A percentile compares a stretch with the other conserved stretches of the same genome.
Evolutionary conservation across 1,284 basidiomycete species (phyloP).

Genomic region (Naganishia sp.): DNA sequence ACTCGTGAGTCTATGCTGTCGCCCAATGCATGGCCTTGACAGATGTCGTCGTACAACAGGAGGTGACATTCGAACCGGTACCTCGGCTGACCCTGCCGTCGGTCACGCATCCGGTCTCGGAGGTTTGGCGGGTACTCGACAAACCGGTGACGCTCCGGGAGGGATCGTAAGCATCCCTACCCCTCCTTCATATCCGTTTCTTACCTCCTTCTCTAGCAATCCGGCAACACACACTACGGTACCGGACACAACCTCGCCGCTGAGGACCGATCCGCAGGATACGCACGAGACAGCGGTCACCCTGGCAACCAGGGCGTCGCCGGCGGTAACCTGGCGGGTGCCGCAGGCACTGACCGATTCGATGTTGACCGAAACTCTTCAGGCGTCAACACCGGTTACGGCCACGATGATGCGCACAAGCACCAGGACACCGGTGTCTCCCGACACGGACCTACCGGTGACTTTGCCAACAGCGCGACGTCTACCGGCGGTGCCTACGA

Average conservation of each 20-base stretch:
- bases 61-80: constrained; percentile 26
- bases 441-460: constrained; percentile 24
- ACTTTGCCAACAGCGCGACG: constrained; percentile 26
- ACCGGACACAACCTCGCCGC: constrained; percentile 26
- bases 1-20: not conserved
- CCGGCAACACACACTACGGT: constrained; percentile 23
- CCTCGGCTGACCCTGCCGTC: constrained; percentile 8
- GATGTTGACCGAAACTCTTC: constrained; percentile 18
- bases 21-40: no score
- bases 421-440: constrained; percentile 19
- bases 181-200: not conserved
- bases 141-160: constrained; percentile 27
- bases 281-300: constrained; percentile 18
- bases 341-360: constrained; percentile 31
- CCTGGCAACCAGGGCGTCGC: constrained; percentile 29
- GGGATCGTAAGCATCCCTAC: constrained; percentile 15
- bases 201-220: constrained; percentile 16
- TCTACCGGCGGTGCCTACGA: constrained; percentile 24
- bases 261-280: constrained; percentile 29
- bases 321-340: constrained; percentile 19
- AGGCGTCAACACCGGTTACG: constrained; percentile 12
- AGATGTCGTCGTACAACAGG: not conserved
- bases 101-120: constrained; percentile 3
- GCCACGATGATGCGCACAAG: constrained; percentile 18
- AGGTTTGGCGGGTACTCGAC: constrained; percentile 4